Conservation (phyloP, 2,329 filamentous ascomycete species). For the Ophiostoma tasmaniense region DNA sequence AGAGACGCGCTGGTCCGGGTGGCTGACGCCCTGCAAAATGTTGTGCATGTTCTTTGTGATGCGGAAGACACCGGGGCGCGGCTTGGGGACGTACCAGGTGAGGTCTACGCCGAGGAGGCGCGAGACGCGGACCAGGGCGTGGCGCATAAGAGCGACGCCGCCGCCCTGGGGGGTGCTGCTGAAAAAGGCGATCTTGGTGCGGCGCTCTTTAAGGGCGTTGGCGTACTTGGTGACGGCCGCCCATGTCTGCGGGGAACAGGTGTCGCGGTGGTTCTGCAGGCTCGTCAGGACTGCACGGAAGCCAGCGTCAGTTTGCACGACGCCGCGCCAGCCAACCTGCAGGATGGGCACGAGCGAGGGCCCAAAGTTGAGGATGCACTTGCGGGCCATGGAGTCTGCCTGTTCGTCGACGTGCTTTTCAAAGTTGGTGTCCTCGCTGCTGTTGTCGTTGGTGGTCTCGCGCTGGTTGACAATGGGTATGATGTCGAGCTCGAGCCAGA, state of each 20-base stretch:
- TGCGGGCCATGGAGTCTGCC: constrained; percentile 71
- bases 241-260: constrained; percentile 55
- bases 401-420: constrained; percentile 65
- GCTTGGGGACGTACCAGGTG: constrained; percentile 75
- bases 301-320: constrained; percentile 61
- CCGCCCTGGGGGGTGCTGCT: constrained; percentile 75
- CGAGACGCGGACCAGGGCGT: constrained; percentile 65
- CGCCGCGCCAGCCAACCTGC: constrained; percentile 56
- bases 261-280: constrained; percentile 50
- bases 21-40: constrained; percentile 71
- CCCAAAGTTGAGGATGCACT: constrained; percentile 69
- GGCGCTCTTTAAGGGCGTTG: constrained; percentile 51
- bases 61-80: constrained; percentile 68
- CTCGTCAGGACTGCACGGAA: constrained; percentile 52
- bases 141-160: constrained; percentile 73
- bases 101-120: constrained; percentile 58
- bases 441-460: constrained; percentile 31
- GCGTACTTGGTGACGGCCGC: constrained; percentile 55
- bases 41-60: constrained; percentile 86
- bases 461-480: constrained; percentile 55
- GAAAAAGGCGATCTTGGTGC: constrained; percentile 67
- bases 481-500: constrained; percentile 72
- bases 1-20: constrained; percentile 55
- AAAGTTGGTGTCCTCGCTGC: constrained; percentile 28
- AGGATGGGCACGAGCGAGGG: constrained; percentile 62